Evolutionary conservation across 2,329 filamentous ascomycete species (phyloP).

Genomic region (Cryphonectria nitschkei): DNA sequence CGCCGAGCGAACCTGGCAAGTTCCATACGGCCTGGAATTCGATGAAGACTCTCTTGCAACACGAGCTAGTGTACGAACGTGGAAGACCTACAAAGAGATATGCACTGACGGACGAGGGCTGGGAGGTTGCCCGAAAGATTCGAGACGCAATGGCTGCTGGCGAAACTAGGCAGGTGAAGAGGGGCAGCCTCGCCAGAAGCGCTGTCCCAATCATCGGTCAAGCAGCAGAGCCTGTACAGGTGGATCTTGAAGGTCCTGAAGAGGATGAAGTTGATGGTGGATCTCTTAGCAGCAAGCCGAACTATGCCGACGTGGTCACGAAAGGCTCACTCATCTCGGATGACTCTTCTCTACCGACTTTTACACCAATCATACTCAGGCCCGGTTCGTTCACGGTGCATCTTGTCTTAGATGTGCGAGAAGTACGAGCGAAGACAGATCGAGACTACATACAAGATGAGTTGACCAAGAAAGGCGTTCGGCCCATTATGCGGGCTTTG

Average conservation of each 20-base stretch:
- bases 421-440: slow-evolving; percentile 73
- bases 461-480: slow-evolving; percentile 67
- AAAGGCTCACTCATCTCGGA: slow-evolving; percentile 40
- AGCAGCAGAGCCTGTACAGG: neutral
- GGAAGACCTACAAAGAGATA: slow-evolving; percentile 71
- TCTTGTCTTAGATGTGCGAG: slow-evolving; percentile 74
- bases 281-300: slow-evolving; percentile 30
- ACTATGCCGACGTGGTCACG: slow-evolving; percentile 46
- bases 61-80: slow-evolving; percentile 74
- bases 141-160: slow-evolving; percentile 45
- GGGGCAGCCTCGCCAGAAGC: neutral
- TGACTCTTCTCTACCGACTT: slow-evolving; percentile 45
- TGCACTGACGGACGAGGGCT: slow-evolving; percentile 74
- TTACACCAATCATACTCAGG: slow-evolving; percentile 64
- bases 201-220: neutral
- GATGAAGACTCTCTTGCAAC: slow-evolving; percentile 74
- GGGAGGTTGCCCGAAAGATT: slow-evolving; percentile 72
- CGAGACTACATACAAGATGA: slow-evolving; percentile 78
- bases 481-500: slow-evolving; percentile 68
- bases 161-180: slow-evolving; percentile 10
- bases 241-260: neutral
- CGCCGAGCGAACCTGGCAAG: slow-evolving; percentile 66
- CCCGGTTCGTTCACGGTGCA: slow-evolving; percentile 73
- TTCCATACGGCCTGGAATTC: slow-evolving; percentile 83
- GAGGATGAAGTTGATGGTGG: slow-evolving; percentile 25